These are phyloP conservation scores for Pseudogymnoascus sp. DNA, from an alignment of 2,329 filamentous ascomycete species.

Conservation along the genomic window DNA sequence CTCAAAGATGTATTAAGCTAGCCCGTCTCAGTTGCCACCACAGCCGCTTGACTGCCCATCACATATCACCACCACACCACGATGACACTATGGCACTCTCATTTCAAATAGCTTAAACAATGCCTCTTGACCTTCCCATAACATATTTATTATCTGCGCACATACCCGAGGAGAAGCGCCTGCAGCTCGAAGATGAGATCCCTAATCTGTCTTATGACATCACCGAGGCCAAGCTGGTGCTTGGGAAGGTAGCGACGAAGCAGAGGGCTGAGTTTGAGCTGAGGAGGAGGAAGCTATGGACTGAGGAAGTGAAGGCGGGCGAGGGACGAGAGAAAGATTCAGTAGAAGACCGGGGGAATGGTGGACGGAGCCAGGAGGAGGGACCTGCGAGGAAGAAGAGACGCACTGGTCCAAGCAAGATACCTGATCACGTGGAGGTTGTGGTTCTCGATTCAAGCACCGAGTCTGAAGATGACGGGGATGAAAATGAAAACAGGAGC, in stretches of 20 bases:
- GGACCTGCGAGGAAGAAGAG: conserved; percentile 14
- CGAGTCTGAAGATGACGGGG: conserved; percentile 29
- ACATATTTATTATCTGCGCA: conserved; percentile 64
- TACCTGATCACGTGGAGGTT: conserved; percentile 17
- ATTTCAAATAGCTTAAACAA: conserved; percentile 4
- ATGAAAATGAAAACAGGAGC: conserved; percentile 10
- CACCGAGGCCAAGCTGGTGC: conserved; percentile 62
- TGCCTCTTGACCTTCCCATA: conserved; percentile 1
- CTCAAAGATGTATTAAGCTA: neutral
- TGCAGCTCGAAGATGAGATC: conserved; percentile 58
- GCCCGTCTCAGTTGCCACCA: neutral
- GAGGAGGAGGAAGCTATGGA: conserved; percentile 55
- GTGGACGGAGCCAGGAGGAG: conserved; percentile 16
- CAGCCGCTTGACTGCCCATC: neutral
- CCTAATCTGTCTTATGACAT: conserved; percentile 61
- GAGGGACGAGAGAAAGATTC: neutral
- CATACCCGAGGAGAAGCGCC: conserved; percentile 55
- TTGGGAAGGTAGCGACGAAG: conserved; percentile 65
- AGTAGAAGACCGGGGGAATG: neutral
- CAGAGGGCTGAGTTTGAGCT: conserved; percentile 73
- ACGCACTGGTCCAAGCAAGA: conserved; percentile 35
- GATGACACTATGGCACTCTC: neutral
- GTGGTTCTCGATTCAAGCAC: conserved; percentile 27
- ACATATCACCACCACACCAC: neutral
- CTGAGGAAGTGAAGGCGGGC: conserved; percentile 39